These are phyloP conservation scores for Exophiala calicioides DNA, from an alignment of 2,329 filamentous ascomycete genomes.

Conservation along the genomic window DNA sequence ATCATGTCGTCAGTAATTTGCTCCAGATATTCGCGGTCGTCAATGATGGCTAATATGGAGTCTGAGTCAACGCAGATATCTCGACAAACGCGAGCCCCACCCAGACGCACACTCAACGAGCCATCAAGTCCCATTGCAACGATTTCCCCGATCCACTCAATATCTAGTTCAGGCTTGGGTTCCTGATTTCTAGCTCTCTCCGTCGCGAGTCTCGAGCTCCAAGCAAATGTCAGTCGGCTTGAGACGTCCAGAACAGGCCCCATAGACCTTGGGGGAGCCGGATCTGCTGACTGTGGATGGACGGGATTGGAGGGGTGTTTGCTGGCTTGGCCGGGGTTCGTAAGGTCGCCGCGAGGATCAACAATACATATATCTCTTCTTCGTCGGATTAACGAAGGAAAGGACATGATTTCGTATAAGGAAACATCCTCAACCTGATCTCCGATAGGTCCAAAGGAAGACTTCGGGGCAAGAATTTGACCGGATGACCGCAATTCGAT, in stretches of 20 bases:
- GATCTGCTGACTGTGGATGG: not conserved
- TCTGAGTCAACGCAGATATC: slow-evolving; percentile 55
- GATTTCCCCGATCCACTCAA: slow-evolving; percentile 60
- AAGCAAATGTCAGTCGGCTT: not conserved
- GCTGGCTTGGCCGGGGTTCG: not conserved
- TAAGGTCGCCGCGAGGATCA: slow-evolving; percentile 20
- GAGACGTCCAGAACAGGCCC: not conserved
- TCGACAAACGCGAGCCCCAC: slow-evolving; percentile 49
- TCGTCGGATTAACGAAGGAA: slow-evolving; percentile 50
- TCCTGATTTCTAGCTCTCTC: not conserved
- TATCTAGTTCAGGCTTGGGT: not conserved
- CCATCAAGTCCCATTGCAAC: slow-evolving; percentile 57
- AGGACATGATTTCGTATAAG: slow-evolving; percentile 58
- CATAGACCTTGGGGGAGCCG: not conserved
- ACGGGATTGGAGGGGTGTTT: not conserved
- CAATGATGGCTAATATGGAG: slow-evolving; percentile 48
- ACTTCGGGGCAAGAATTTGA: slow-evolving; percentile 43
- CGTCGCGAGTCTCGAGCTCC: not conserved
- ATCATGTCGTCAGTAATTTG: slow-evolving; percentile 38
- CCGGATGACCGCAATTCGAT: slow-evolving; percentile 39
- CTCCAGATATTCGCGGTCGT: slow-evolving; percentile 35
- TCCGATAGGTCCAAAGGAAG: slow-evolving; percentile 45
- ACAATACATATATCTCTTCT: slow-evolving; percentile 56
- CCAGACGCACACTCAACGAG: slow-evolving; percentile 55
- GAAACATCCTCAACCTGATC: slow-evolving; percentile 54